Conservation (phyloP, 148 eudicot genomes). For the Selenicereus undatus region DNA sequence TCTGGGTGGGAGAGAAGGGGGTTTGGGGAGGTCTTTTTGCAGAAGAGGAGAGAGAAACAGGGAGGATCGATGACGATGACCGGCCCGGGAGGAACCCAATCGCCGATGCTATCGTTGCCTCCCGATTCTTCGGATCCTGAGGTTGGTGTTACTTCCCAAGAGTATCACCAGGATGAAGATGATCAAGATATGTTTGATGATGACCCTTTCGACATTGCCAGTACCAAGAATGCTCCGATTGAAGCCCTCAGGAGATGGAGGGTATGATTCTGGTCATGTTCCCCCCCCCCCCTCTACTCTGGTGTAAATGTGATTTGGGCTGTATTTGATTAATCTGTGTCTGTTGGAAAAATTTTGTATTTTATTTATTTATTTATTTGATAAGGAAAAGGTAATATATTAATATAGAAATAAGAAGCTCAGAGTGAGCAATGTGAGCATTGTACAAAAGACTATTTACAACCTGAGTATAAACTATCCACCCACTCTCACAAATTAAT, state of each 20-base stretch:
- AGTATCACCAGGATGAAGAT: slow-evolving; percentile 8
- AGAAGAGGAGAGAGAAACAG: not conserved
- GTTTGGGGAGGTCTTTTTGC: not conserved
- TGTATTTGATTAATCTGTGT: not conserved
- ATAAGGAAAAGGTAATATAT: too few species aligned
- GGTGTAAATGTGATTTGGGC: not conserved
- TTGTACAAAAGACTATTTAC: too few species aligned
- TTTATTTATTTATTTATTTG: too few species aligned
- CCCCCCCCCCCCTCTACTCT: not conserved
- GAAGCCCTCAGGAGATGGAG: slow-evolving; percentile 74
- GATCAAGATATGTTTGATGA: slow-evolving; percentile 39
- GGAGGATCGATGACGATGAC: slow-evolving; percentile 7
- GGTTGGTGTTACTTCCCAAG: slow-evolving; percentile 18
- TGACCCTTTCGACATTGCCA: slow-evolving; percentile 73
- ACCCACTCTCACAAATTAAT: too few species aligned
- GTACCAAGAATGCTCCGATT: slow-evolving; percentile 63
- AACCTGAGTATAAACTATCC: too few species aligned
- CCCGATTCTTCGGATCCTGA: slow-evolving; percentile 30
- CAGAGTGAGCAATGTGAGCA: too few species aligned
- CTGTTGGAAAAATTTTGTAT: not conserved
- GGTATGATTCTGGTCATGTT: slow-evolving; percentile 36
- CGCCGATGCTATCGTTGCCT: not conserved
- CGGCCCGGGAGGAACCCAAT: slow-evolving; percentile 17
- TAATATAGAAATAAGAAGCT: too few species aligned
- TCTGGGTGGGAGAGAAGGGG: too few species aligned